A percentile compares a stretch with the other conserved stretches of the same genome.
Conservation (phyloP, 2,329 filamentous ascomycete genomes). For the Calonectria leucothoes region DNA sequence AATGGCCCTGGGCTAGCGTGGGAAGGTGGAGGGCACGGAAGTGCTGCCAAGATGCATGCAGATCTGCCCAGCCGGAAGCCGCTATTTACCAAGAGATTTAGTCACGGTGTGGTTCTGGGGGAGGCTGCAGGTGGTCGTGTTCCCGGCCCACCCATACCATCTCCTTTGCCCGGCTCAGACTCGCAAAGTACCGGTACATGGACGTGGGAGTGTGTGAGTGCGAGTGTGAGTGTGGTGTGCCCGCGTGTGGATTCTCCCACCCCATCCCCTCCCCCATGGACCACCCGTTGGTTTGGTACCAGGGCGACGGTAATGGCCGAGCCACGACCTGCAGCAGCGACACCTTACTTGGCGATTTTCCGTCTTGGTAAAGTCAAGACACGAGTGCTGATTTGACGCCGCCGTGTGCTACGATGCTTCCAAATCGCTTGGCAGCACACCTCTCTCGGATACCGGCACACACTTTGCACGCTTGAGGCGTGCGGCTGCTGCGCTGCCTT, state of each 20-base stretch:
- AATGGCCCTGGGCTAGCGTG: constrained; percentile 15
- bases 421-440: constrained; percentile 36
- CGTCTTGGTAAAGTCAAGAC: constrained; percentile 6
- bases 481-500: background rate
- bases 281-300: constrained; percentile 26
- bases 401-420: constrained; percentile 20
- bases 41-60: constrained; percentile 22
- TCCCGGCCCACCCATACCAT: constrained; percentile 19
- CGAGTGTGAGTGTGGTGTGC: background rate
- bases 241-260: background rate
- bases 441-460: constrained; percentile 40
- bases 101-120: constrained; percentile 29
- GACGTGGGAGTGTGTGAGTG: background rate
- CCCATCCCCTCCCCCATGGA: constrained; percentile 23
- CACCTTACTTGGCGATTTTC: constrained; percentile 17
- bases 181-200: background rate
- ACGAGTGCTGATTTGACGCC: constrained; percentile 3
- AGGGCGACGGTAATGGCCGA: constrained; percentile 33
- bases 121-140: constrained; percentile 30
- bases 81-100: constrained; percentile 22
- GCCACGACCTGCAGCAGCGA: constrained; percentile 31
- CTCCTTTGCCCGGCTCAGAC: background rate
- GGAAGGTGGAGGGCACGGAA: constrained; percentile 19
- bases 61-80: constrained; percentile 29
- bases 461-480: background rate